phyloP scores from a whole-genome alignment of 331 rosid species.

The Pyrus hybrid region DNA sequence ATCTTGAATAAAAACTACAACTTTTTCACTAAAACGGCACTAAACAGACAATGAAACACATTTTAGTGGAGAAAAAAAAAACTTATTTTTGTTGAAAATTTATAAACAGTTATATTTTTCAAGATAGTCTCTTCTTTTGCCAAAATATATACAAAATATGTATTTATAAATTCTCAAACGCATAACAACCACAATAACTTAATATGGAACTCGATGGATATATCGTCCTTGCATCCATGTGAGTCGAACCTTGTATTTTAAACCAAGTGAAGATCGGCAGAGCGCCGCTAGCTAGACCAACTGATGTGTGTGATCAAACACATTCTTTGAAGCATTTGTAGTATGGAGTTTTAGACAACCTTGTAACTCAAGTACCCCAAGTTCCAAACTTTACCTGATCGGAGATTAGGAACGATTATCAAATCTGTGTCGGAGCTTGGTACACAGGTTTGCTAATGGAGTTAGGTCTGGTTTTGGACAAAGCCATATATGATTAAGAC shows the following conservation, averaged over 20 bases:
- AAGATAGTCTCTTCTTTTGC: too few relatives aligned
- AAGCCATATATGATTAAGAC: not conserved
- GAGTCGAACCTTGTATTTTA: not conserved
- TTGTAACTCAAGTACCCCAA: not conserved
- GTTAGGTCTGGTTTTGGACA: slow-evolving; percentile 1
- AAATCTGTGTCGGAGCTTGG: not conserved
- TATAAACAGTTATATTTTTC: too few relatives aligned
- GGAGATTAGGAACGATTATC: not conserved
- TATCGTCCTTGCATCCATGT: not conserved
- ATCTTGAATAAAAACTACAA: too few relatives aligned
- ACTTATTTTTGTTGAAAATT: not conserved
- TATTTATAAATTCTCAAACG: not conserved
- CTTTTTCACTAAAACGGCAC: too few relatives aligned
- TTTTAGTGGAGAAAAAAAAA: too few relatives aligned
- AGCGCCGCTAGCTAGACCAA: not conserved
- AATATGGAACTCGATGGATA: not conserved
- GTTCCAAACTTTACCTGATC: not conserved
- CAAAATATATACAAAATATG: not conserved
- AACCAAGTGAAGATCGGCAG: not conserved
- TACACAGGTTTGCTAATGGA: not conserved
- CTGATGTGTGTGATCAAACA: not conserved
- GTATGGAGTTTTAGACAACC: not conserved
- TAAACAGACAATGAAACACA: too few relatives aligned
- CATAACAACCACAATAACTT: too few relatives aligned
- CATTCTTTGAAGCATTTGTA: not conserved